Conservation (phyloP, 345 rosid genomes). For the Erucastrum elatum region DNA sequence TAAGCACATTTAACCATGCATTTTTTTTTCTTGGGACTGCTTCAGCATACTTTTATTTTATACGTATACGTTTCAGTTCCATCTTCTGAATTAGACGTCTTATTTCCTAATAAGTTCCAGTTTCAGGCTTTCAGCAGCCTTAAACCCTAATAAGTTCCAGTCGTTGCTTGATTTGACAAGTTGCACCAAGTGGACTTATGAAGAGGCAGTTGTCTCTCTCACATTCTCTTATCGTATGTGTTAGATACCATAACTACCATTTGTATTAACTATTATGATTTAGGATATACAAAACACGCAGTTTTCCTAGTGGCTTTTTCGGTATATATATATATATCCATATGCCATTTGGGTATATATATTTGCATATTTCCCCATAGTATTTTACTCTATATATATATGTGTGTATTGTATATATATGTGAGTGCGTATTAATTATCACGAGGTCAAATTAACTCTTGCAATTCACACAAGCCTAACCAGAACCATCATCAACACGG, state of each 20-base stretch:
- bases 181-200: slow-evolving; percentile 21
- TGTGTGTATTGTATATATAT: too few relatives aligned
- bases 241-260: background rate
- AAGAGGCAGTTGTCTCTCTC: background rate
- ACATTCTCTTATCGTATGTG: background rate
- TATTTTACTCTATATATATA: too few relatives aligned
- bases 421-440: too few relatives aligned
- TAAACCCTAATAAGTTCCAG: background rate
- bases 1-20: background rate
- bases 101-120: background rate
- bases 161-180: slow-evolving; percentile 8
- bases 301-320: too few relatives aligned
- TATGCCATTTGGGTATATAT: too few relatives aligned
- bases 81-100: background rate
- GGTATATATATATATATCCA: too few relatives aligned
- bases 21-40: background rate
- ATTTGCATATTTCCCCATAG: too few relatives aligned
- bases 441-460: too few relatives aligned
- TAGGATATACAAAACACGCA: too few relatives aligned
- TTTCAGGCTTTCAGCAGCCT: too few relatives aligned
- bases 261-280: too few relatives aligned
- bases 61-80: background rate
- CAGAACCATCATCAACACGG: background rate
- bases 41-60: background rate
- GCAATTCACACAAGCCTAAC: background rate